phyloP scores from a whole-genome alignment of 2,329 filamentous ascomycete genomes.

The Lachnellula cervina region DNA sequence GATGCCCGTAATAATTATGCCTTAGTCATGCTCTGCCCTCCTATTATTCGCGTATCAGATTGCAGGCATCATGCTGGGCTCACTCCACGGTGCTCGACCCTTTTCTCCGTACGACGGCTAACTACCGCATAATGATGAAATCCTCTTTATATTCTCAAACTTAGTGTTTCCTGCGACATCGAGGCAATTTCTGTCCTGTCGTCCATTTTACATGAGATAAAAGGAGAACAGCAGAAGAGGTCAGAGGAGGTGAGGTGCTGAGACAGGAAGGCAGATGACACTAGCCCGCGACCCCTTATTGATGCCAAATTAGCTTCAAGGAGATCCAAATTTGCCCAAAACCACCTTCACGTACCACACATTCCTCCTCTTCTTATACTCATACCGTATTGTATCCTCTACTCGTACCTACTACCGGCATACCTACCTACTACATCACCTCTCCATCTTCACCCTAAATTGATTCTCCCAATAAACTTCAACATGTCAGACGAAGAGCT shows the following conservation, averaged over 20 bases:
- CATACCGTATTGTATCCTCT: background rate
- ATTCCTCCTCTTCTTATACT: background rate
- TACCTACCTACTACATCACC: background rate
- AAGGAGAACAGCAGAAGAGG: no score
- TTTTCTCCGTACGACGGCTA: background rate
- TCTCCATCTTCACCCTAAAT: background rate
- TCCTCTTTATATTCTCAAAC: no score
- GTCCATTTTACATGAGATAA: no score
- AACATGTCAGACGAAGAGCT: constrained; percentile 59
- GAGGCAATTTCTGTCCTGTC: no score
- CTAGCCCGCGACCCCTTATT: constrained; percentile 12
- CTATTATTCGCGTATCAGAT: constrained; percentile 12
- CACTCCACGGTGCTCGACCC: background rate
- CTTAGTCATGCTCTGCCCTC: background rate
- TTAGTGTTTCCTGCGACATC: no score
- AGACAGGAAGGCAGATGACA: background rate
- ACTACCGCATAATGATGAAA: constrained; percentile 3
- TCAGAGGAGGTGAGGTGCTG: no score
- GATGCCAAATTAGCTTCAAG: constrained; percentile 12
- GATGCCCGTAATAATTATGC: no score
- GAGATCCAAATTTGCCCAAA: constrained; percentile 6
- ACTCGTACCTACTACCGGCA: background rate
- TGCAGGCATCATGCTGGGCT: constrained; percentile 14
- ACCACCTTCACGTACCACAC: background rate
- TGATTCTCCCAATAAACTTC: no score